phyloP scores from a whole-genome alignment of 352 stramenopile genomes.

The Poterioochromonas sp. region DNA sequence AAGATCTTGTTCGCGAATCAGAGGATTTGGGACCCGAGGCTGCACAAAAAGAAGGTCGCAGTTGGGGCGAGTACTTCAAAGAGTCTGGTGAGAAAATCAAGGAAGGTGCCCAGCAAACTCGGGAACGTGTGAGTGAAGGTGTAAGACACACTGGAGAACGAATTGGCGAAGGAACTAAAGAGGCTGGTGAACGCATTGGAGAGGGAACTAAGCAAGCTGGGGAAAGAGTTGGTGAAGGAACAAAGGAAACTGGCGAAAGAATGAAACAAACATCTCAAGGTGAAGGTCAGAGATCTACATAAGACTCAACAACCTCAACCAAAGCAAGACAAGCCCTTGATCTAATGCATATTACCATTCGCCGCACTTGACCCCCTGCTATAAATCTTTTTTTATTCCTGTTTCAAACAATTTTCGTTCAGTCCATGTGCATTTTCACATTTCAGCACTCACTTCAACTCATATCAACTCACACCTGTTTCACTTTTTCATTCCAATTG shows the following conservation, averaged over 20 bases:
- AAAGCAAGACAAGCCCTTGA: no score
- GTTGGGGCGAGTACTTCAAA: background rate
- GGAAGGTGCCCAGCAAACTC: background rate
- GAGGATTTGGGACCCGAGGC: background rate
- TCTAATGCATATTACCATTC: no score
- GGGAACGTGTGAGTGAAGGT: background rate
- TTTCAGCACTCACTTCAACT: no score
- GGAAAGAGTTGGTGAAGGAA: background rate
- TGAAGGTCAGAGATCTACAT: no score
- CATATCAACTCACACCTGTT: no score
- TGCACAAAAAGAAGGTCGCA: background rate
- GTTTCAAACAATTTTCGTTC: no score
- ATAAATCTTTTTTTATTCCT: no score
- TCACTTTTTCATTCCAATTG: no score
- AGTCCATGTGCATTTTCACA: no score
- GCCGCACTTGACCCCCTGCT: no score
- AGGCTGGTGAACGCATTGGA: background rate
- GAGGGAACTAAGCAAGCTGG: background rate
- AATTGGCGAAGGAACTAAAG: conserved; percentile 3
- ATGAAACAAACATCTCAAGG: background rate
- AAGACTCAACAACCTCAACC: no score
- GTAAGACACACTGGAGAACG: background rate
- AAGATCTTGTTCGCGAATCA: background rate
- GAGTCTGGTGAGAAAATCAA: background rate
- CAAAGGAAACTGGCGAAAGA: background rate